A percentile compares a stretch with the other conserved stretches of the same genome.
These are phyloP conservation scores for Tricholoma bakamatsutake DNA, from an alignment of 768 basidiomycete species.

Conservation along the genomic window DNA sequence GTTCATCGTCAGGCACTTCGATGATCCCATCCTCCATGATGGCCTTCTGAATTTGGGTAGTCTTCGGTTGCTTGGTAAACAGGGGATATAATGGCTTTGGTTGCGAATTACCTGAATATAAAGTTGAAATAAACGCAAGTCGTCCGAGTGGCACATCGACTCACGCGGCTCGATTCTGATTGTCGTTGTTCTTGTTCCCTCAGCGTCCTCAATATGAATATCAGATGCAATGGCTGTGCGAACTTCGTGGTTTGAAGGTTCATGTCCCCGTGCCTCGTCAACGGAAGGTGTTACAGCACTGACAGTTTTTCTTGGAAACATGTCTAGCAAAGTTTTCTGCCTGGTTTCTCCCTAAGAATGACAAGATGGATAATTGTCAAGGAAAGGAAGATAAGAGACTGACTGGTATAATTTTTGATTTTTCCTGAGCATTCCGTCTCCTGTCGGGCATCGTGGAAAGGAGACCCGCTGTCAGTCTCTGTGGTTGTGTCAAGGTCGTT, in stretches of 20 bases:
- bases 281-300: neutral
- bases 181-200: neutral
- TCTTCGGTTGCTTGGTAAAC: conserved; percentile 9
- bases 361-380: conserved; percentile 5
- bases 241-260: neutral
- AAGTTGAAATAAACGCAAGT: neutral
- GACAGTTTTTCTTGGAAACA: conserved; percentile 22
- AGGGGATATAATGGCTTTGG: conserved; percentile 13
- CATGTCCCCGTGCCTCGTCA: neutral
- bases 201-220: neutral
- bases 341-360: conserved; percentile 13
- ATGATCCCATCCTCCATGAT: neutral
- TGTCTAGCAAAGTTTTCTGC: conserved; percentile 39
- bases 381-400: conserved; percentile 8
- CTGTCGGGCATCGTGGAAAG: conserved; percentile 18
- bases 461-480: neutral
- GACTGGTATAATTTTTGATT: conserved; percentile 22
- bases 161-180: neutral
- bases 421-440: conserved; percentile 16
- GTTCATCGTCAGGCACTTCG: conserved; percentile 9
- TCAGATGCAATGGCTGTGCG: neutral
- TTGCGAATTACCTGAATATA: neutral
- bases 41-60: neutral
- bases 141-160: neutral
- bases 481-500: neutral